Conservation (phyloP, 192 early-diverging fungal species). For the Neocallimastix lanati region DNA sequence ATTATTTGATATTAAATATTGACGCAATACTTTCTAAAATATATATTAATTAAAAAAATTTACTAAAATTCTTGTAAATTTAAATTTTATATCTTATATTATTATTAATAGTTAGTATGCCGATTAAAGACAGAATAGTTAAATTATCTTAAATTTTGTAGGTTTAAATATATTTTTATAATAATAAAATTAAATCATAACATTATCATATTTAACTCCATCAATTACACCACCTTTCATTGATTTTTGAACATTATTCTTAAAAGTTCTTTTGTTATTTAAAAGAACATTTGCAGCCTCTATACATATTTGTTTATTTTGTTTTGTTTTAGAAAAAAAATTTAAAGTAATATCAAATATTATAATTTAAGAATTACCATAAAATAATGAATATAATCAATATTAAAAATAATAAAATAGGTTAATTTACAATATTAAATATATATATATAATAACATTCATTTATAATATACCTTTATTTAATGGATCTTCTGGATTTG, state of each 20-base stretch:
- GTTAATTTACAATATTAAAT: neutral
- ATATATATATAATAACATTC: too few species aligned
- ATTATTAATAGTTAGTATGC: too few species aligned
- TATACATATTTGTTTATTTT: constrained; percentile 3
- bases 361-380: too few species aligned
- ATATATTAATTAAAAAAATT: too few species aligned
- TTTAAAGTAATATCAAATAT: too few species aligned
- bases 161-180: neutral
- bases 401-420: constrained; percentile 1
- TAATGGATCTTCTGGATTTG: constrained; percentile 91
- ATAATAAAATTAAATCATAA: constrained; percentile 16
- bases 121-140: too few species aligned
- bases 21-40: too few species aligned
- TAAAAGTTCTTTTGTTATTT: constrained; percentile 48
- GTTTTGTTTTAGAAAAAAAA: neutral
- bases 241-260: constrained; percentile 48
- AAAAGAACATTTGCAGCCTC: constrained; percentile 73
- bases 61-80: too few species aligned
- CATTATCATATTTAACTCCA: constrained; percentile 50
- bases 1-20: too few species aligned
- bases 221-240: constrained; percentile 60
- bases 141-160: too few species aligned
- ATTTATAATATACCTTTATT: constrained; percentile 88
- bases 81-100: too few species aligned
- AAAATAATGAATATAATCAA: neutral